Evolutionary conservation across 495 filamentous ascomycete species (phyloP).

Genomic region (Physcia stellaris): DNA sequence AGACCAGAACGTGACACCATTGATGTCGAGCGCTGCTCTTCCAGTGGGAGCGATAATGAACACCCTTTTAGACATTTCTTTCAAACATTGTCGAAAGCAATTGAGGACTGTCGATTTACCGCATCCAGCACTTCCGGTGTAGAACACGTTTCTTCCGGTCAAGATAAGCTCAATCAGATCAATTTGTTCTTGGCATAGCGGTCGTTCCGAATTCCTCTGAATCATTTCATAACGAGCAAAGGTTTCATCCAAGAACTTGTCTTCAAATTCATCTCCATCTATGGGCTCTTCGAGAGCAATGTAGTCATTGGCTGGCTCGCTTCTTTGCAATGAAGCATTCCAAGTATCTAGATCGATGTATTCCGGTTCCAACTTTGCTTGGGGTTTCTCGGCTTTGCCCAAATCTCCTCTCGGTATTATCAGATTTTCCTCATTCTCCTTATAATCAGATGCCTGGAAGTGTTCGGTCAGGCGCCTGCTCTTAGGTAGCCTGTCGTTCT

Average conservation of each 20-base stretch:
- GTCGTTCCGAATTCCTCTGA: slow-evolving; percentile 4
- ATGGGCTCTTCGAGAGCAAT: no score
- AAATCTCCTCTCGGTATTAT: no score
- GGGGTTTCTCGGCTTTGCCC: no score
- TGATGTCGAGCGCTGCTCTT: slow-evolving; percentile 36
- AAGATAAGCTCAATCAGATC: slow-evolving; percentile 34
- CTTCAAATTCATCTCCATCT: background rate
- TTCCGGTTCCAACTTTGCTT: no score
- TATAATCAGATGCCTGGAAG: no score
- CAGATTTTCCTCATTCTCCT: no score
- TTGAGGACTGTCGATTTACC: slow-evolving; percentile 46
- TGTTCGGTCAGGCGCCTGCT: no score
- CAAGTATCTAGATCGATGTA: no score
- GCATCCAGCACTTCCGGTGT: slow-evolving; percentile 46
- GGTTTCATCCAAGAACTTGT: background rate
- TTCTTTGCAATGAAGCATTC: no score
- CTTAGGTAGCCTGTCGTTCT: no score
- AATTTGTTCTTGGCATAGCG: slow-evolving; percentile 32
- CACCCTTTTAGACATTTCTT: slow-evolving; percentile 21
- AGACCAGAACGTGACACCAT: slow-evolving; percentile 37
- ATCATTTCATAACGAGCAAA: background rate
- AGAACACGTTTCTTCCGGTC: slow-evolving; percentile 41
- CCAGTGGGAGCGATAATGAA: slow-evolving; percentile 43
- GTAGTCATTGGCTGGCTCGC: no score
- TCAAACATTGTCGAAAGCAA: slow-evolving; percentile 27